Conservation (phyloP, 2,329 filamentous ascomycete genomes). For the Arachnopeziza araneosa region DNA sequence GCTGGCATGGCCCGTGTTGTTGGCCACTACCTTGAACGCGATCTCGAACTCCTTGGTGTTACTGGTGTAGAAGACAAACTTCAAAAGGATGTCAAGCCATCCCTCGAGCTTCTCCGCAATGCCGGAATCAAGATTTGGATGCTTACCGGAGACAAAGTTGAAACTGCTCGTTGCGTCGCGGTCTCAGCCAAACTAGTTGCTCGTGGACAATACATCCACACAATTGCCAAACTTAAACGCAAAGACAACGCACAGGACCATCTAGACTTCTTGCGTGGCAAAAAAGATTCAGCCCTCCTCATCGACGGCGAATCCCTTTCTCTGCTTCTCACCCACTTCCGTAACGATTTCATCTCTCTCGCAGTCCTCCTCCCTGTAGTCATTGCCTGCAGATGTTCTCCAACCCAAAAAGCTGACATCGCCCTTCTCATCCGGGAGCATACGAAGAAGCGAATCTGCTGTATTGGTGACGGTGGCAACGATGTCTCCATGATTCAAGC, state of each 20-base stretch:
- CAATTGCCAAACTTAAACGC: constrained; percentile 76
- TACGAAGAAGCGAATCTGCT: constrained; percentile 93
- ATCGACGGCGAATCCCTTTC: constrained; percentile 91
- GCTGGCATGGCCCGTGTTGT: constrained; percentile 75
- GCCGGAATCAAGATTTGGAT: constrained; percentile 99
- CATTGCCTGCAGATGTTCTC: constrained; percentile 93
- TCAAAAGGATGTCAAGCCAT: constrained; percentile 92
- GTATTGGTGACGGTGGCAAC: constrained; percentile 96
- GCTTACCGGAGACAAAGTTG: constrained; percentile 97
- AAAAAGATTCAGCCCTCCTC: constrained; percentile 79
- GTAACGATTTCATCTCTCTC: constrained; percentile 77
- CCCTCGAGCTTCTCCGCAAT: constrained; percentile 88
- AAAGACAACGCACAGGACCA: constrained; percentile 83
- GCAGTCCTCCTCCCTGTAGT: constrained; percentile 87
- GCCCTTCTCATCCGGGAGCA: constrained; percentile 83
- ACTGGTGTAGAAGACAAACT: constrained; percentile 97
- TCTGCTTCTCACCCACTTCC: constrained; percentile 76
- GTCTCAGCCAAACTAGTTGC: constrained; percentile 92
- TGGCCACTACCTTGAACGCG: constrained; percentile 73
- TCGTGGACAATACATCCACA: constrained; percentile 92
- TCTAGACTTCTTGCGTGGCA: constrained; percentile 81
- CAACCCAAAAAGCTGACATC: constrained; percentile 93
- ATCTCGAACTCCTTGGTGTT: constrained; percentile 90
- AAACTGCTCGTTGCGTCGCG: constrained; percentile 93
- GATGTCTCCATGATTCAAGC: constrained; percentile 99